Evolutionary conservation across 805 yeast genomes (phyloP).

Genomic region (Pichia heedii): DNA sequence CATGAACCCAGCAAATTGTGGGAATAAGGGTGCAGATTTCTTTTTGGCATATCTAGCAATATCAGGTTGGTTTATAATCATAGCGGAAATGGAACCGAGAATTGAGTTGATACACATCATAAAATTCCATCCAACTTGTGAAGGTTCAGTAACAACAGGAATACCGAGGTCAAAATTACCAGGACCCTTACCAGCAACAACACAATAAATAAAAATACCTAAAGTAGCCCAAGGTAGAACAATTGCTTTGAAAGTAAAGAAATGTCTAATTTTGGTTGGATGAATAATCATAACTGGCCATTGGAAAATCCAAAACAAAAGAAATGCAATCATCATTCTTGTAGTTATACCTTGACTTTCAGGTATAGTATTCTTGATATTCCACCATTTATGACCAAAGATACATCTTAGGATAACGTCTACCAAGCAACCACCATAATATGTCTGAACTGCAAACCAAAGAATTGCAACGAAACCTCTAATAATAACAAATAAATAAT

Average conservation of each 20-base stretch:
- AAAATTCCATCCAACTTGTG: constrained; percentile 14
- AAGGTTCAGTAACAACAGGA: constrained; percentile 11
- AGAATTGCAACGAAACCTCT: constrained; percentile 37
- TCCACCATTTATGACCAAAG: constrained; percentile 31
- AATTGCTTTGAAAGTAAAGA: constrained; percentile 18
- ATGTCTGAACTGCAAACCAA: constrained; percentile 39
- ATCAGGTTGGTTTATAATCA: constrained; percentile 24
- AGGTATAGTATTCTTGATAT: constrained; percentile 32
- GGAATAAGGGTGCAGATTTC: constrained; percentile 11
- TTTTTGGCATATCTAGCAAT: constrained; percentile 19
- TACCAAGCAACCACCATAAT: constrained; percentile 37
- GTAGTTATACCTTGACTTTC: constrained; percentile 31
- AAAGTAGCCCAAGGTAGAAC: constrained; percentile 25
- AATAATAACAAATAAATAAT: constrained; percentile 34
- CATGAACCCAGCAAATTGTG: constrained; percentile 28
- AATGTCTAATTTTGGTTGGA: constrained; percentile 33
- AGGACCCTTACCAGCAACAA: constrained; percentile 25
- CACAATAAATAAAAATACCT: constrained; percentile 26
- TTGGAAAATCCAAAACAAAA: constrained; percentile 36
- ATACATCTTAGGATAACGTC: constrained; percentile 26
- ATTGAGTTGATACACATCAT: constrained; percentile 15
- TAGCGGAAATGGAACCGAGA: constrained; percentile 20
- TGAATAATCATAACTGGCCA: constrained; percentile 32
- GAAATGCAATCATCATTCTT: constrained; percentile 34
- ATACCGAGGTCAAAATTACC: constrained; percentile 25